phyloP scores from a whole-genome alignment of 495 filamentous ascomycete genomes.

The Chaetomium cochliodes region DNA sequence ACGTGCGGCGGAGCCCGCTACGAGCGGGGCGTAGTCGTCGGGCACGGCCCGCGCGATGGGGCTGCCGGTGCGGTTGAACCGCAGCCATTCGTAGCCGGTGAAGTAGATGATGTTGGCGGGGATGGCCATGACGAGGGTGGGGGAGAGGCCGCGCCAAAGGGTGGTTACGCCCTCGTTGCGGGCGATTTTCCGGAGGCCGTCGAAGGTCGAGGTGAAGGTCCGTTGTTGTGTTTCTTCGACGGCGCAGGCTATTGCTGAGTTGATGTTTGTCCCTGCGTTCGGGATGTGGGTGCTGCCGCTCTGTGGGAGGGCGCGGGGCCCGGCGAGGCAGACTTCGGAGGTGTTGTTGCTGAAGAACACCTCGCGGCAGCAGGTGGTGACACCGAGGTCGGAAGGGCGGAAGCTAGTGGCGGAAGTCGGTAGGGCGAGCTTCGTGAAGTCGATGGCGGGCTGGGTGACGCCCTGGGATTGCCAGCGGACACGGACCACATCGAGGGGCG shows the following conservation, averaged over 20 bases:
- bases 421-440: constrained; percentile 44
- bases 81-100: constrained; percentile 95
- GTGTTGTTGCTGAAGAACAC: constrained; percentile 92
- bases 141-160: constrained; percentile 89
- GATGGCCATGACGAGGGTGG: constrained; percentile 90
- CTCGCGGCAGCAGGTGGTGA: constrained; percentile 93
- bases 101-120: constrained; percentile 98
- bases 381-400: constrained; percentile 75
- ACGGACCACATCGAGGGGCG: constrained; percentile 93
- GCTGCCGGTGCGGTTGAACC: constrained; percentile 65
- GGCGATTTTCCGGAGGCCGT: constrained; percentile 94
- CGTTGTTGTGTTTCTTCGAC: constrained; percentile 80
- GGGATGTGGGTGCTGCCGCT: constrained; percentile 65
- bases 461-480: constrained; percentile 87
- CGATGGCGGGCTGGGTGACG: constrained; percentile 40
- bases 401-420: constrained; percentile 45
- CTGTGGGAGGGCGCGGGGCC: background rate
- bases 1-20: constrained; percentile 75
- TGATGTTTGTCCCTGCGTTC: constrained; percentile 55
- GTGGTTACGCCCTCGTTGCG: constrained; percentile 84
- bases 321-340: constrained; percentile 53
- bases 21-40: constrained; percentile 72
- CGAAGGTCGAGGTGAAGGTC: constrained; percentile 85
- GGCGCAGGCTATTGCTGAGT: constrained; percentile 64
- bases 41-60: constrained; percentile 61